Conservation (phyloP, 2,329 filamentous ascomycete genomes). For the Exophiala calicioides region DNA sequence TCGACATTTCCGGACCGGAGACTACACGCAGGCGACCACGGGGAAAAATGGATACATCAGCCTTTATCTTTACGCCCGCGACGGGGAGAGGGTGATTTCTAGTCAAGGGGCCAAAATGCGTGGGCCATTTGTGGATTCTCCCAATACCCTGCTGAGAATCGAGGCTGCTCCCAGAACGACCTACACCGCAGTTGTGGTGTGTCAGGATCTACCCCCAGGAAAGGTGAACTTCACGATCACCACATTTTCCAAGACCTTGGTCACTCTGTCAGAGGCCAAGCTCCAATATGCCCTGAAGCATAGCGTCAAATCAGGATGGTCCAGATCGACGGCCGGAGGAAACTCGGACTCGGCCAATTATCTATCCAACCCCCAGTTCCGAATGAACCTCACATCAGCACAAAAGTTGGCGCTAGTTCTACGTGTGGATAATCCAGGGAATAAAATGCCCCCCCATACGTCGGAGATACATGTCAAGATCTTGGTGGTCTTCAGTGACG, state of each 20-base stretch:
- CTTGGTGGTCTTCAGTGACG: constrained; percentile 61
- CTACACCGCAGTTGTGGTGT: constrained; percentile 70
- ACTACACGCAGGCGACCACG: constrained; percentile 54
- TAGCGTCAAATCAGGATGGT: constrained; percentile 71
- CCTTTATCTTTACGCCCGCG: constrained; percentile 74
- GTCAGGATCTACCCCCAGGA: constrained; percentile 72
- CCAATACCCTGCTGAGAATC: constrained; percentile 82
- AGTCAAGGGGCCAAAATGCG: constrained; percentile 70
- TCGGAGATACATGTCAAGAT: constrained; percentile 82
- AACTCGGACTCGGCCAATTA: constrained; percentile 76
- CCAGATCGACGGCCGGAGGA: constrained; percentile 75
- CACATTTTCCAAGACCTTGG: constrained; percentile 68
- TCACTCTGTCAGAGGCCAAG: constrained; percentile 63
- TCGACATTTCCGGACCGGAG: constrained; percentile 76
- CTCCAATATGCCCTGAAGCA: constrained; percentile 61
- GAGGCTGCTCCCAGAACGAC: constrained; percentile 55
- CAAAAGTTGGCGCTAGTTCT: constrained; percentile 27
- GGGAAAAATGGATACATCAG: constrained; percentile 77
- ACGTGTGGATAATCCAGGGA: constrained; percentile 38
- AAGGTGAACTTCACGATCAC: constrained; percentile 85
- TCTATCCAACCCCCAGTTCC: constrained; percentile 84
- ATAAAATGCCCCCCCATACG: constrained; percentile 41
- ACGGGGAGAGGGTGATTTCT: constrained; percentile 71
- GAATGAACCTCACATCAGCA: constrained; percentile 55
- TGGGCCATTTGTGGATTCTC: constrained; percentile 89